Evolutionary conservation across 208 protist genomes (phyloP).

Genomic region (Porcisia deanei): DNA sequence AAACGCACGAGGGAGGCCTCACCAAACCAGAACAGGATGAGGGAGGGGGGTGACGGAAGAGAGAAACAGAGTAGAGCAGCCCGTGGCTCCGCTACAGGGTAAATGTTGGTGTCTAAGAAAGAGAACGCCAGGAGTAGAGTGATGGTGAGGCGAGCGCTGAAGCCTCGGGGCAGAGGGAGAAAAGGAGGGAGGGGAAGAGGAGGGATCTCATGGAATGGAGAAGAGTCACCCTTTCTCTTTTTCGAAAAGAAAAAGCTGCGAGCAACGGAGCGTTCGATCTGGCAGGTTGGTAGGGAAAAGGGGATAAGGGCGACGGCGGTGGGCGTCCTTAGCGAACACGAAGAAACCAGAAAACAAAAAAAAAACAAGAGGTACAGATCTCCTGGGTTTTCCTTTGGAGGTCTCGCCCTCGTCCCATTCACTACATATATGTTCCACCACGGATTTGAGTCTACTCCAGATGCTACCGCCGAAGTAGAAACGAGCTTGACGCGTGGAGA

Average conservation of each 20-base stretch:
- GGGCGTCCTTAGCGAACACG: background rate
- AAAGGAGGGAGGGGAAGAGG: background rate
- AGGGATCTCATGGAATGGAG: background rate
- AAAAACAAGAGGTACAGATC: background rate
- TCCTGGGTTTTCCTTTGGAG: background rate
- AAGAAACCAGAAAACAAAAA: background rate
- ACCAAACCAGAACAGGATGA: background rate
- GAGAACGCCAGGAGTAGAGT: background rate
- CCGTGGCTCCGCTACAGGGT: background rate
- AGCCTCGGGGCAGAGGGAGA: background rate
- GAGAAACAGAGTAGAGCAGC: background rate
- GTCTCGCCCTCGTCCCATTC: background rate
- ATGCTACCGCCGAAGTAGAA: background rate
- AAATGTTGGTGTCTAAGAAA: background rate
- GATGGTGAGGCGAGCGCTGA: background rate
- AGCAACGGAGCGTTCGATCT: background rate
- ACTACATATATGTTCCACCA: background rate
- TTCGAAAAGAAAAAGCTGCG: background rate
- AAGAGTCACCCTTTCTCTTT: background rate
- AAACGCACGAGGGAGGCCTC: too few relatives aligned
- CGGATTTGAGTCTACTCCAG: background rate
- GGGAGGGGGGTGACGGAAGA: background rate
- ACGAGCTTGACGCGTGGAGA: background rate
- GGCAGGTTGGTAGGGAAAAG: background rate
- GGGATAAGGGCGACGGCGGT: background rate